Evolutionary conservation across 176 grass and related monocot genomes (phyloP), one percentile per base, ranked within the genome.

Genomic region (Musa schizocarpa): DNA sequence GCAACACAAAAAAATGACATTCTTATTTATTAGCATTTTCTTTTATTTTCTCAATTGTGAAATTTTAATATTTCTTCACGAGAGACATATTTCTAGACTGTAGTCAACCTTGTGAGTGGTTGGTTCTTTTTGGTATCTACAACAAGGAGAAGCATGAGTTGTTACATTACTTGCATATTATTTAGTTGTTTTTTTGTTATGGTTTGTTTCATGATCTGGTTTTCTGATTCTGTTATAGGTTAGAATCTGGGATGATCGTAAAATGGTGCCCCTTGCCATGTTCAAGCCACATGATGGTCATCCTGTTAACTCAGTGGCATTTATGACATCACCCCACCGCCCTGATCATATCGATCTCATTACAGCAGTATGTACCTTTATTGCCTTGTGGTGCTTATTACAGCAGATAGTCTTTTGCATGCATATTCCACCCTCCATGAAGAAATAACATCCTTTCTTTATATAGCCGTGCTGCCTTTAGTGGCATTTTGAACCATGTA

Each of bases 181-280:
- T 19, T 24, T 56, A 62, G 76, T 53, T 80, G 12, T 62, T 16
- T 74, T 67, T 71, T 69, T 55, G 79, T 22, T 65, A 22, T 68
- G 85, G 53, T 81, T 54, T 84, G 26, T n/a, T 27, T 80, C 9
- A 66, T 65, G 50, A 62, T 63, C 81, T 0, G 55, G 23, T 3
- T 72, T 2, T 85, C 13, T 2, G 13, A 22, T 75, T 80, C 59
- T 75, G 13, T 66, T 86, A 78, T 84, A 98, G 94, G 94, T 98
- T 75, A 93, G 93, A 62, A 88, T 98, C 58, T 98, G 94, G 94
- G 88, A 93, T 83, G 94, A 98, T 61, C 88, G 90, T 50, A 98
- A 76, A 61, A 52, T 65, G 80, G 73, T 78, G 17, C 84, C 84
- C 54, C 69, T 98, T n/a, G 76, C 88, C 73, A 83, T 85, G 11